Conservation (phyloP, 2,329 filamentous ascomycete genomes). For the Aureobasidium lini region DNA sequence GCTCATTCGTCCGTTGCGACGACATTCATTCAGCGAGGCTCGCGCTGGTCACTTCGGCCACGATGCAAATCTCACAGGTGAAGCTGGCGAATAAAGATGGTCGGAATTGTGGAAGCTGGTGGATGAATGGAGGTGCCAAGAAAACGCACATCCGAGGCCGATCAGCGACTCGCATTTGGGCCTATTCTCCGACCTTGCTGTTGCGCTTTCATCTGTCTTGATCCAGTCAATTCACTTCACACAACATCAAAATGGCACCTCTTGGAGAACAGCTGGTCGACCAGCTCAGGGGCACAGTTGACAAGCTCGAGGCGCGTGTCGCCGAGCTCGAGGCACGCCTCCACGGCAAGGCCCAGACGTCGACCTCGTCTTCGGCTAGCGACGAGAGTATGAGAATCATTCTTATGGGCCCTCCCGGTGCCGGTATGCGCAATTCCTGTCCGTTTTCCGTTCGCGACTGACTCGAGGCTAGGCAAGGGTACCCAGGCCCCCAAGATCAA, state of each 20-base stretch:
- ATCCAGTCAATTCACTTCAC: slow-evolving; percentile 3
- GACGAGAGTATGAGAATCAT: slow-evolving; percentile 79
- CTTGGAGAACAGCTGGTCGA: slow-evolving; percentile 74
- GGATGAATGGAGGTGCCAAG: slow-evolving; percentile 7
- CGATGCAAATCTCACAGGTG: too few species aligned
- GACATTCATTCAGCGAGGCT: too few species aligned
- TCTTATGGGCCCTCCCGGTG: slow-evolving; percentile 92
- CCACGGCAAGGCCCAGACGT: slow-evolving; percentile 37
- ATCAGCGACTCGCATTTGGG: not conserved
- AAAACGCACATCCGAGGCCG: slow-evolving; percentile 6
- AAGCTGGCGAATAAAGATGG: not conserved
- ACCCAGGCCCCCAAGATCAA: slow-evolving; percentile 97
- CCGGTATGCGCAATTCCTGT: slow-evolving; percentile 56
- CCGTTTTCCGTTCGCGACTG: slow-evolving; percentile 5
- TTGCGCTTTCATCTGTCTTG: not conserved
- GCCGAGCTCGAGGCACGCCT: slow-evolving; percentile 74
- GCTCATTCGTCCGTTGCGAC: too few species aligned
- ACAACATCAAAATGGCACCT: slow-evolving; percentile 65
- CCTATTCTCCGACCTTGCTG: not conserved
- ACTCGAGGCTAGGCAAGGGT: slow-evolving; percentile 69
- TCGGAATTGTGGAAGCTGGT: slow-evolving; percentile 4
- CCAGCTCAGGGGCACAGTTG: slow-evolving; percentile 75
- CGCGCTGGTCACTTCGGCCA: too few species aligned
- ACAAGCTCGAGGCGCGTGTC: slow-evolving; percentile 77
- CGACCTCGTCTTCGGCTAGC: slow-evolving; percentile 35